phyloP scores from a whole-genome alignment of 352 stramenopile species.

The Globisporangium irregulare region DNA sequence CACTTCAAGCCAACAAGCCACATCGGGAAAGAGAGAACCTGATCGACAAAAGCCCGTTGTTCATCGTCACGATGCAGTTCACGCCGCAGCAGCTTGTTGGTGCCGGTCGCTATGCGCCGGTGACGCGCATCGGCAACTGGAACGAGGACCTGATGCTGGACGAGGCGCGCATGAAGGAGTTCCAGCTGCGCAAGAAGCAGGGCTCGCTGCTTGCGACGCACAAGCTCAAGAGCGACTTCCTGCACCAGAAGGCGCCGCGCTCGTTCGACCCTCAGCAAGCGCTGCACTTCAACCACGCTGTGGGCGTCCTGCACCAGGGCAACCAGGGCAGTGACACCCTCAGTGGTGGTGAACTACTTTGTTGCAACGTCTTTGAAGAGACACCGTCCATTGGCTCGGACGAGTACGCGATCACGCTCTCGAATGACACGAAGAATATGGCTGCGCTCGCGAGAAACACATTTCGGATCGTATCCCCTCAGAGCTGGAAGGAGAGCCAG shows the following conservation, averaged over 20 bases:
- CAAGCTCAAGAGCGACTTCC: conserved; percentile 75
- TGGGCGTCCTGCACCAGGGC: conserved; percentile 52
- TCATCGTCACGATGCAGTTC: conserved; percentile 68
- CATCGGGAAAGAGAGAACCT: neutral
- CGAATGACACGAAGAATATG: conserved; percentile 2
- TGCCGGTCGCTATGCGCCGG: conserved; percentile 71
- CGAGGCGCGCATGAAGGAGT: conserved; percentile 83
- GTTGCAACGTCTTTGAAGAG: conserved; percentile 84
- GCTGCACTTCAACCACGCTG: conserved; percentile 55
- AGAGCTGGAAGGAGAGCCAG: conserved; percentile 35
- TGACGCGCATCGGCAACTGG: conserved; percentile 87
- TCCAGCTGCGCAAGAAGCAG: conserved; percentile 75
- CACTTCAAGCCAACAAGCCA: neutral
- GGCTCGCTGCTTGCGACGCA: conserved; percentile 76
- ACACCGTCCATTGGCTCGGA: conserved; percentile 72
- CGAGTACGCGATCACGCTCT: conserved; percentile 66
- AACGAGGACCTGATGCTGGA: conserved; percentile 90
- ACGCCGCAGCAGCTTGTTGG: conserved; percentile 89
- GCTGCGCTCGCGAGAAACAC: conserved; percentile 50
- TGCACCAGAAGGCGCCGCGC: conserved; percentile 62
- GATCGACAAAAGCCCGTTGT: neutral
- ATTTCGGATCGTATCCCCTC: conserved; percentile 64
- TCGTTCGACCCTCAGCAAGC: conserved; percentile 35
- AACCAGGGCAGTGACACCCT: conserved; percentile 24
- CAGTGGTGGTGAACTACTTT: conserved; percentile 22